phyloP scores from a whole-genome alignment of 164 flowering plant genomes.

The Amborella trichopoda region DNA sequence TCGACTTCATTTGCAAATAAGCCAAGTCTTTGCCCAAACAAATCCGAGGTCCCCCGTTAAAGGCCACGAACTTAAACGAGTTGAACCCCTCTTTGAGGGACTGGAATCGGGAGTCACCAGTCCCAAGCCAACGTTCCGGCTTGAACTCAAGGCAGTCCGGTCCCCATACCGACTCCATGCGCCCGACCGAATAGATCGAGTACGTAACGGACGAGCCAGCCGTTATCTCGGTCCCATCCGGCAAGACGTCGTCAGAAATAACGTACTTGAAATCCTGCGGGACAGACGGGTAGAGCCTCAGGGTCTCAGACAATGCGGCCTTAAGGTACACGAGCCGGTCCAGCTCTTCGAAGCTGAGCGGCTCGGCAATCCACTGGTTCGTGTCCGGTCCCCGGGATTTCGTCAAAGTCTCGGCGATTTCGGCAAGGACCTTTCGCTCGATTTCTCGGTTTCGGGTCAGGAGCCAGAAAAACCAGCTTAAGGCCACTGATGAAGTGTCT shows the following conservation, averaged over 20 bases:
- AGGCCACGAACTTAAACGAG: constrained; percentile 3
- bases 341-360: constrained; percentile 62
- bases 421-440: constrained; percentile 49
- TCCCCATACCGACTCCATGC: constrained; percentile 81
- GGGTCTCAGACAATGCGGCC: constrained; percentile 73
- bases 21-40: constrained; percentile 87
- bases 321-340: constrained; percentile 57
- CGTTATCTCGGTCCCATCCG: constrained; percentile 61
- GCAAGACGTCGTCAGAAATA: constrained; percentile 51
- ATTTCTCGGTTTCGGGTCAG: constrained; percentile 49
- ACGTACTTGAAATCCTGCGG: constrained; percentile 77
- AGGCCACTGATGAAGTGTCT: constrained; percentile 87
- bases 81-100: constrained; percentile 59
- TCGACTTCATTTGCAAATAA: constrained; percentile 86
- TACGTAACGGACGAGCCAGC: constrained; percentile 75
- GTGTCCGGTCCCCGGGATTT: constrained; percentile 53
- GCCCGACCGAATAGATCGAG: constrained; percentile 71
- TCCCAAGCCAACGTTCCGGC: constrained; percentile 79
- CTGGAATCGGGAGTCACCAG: constrained; percentile 40
- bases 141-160: constrained; percentile 70
- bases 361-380: constrained; percentile 46
- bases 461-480: constrained; percentile 83
- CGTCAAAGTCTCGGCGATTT: constrained; percentile 34
- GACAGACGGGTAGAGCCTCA: constrained; percentile 81
- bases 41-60: constrained; percentile 69